phyloP scores from a whole-genome alignment of 768 basidiomycete genomes.

The Trametes villosa region DNA sequence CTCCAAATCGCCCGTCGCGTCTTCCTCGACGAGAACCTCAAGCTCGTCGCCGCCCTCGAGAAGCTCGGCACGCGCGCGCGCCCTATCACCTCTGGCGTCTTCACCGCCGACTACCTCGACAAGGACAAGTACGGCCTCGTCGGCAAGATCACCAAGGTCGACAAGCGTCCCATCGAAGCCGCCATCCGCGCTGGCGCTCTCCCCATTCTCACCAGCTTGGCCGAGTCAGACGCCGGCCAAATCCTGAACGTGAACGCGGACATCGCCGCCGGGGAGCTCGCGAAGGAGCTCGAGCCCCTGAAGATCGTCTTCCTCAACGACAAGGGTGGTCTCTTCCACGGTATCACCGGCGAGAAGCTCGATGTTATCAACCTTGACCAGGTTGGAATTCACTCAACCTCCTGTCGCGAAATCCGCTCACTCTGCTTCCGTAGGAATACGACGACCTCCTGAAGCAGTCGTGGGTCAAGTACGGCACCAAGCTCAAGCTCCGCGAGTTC shows the following conservation, averaged over 20 bases:
- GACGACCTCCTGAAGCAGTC: conserved; percentile 95
- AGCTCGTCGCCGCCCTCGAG: conserved; percentile 91
- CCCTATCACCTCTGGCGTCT: conserved; percentile 97
- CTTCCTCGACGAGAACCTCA: conserved; percentile 96
- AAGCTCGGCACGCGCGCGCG: conserved; percentile 94
- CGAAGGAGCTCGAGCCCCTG: conserved; percentile 96
- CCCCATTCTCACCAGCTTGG: conserved; percentile 93
- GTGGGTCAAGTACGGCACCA: conserved; percentile 99
- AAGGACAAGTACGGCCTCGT: conserved; percentile 94
- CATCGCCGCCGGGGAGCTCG: conserved; percentile 96
- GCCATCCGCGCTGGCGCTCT: conserved; percentile 95
- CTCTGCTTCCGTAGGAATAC: conserved; percentile 95
- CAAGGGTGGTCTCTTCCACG: conserved; percentile 97
- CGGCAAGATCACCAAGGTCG: conserved; percentile 91
- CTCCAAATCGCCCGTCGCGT: conserved; percentile 93
- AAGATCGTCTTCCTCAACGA: conserved; percentile 99
- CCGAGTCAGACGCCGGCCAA: conserved; percentile 95
- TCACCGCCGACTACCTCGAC: conserved; percentile 96
- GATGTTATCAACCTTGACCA: conserved; percentile 98
- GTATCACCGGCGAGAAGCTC: conserved; percentile 94
- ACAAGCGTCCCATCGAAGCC: conserved; percentile 96
- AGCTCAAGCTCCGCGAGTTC: conserved; percentile 98
- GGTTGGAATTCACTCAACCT: conserved; percentile 51
- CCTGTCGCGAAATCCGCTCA: too few relatives aligned
- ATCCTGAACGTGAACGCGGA: conserved; percentile 99